Evolutionary conservation across 2,329 filamentous ascomycete genomes (phyloP).

Genomic region (Botrytis tulipae): DNA sequence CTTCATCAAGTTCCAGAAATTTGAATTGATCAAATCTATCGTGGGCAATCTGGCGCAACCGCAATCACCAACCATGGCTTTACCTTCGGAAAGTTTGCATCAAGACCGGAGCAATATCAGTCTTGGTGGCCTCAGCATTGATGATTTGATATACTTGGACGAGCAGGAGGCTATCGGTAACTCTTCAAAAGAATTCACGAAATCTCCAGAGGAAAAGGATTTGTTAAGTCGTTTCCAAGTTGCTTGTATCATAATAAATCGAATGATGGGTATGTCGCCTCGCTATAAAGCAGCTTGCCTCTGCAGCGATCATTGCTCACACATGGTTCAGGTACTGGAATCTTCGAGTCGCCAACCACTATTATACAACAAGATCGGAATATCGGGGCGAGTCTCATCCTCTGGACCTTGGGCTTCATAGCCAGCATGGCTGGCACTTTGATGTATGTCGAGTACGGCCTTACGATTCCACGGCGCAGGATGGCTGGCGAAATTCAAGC

Average conservation of each 20-base stretch:
- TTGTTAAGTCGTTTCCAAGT: constrained; percentile 20
- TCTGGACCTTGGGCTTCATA: constrained; percentile 52
- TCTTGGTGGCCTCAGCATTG: constrained; percentile 5
- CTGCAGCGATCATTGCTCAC: not conserved
- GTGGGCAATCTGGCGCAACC: not conserved
- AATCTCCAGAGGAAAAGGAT: not conserved
- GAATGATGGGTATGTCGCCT: constrained; percentile 15
- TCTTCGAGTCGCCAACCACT: constrained; percentile 53
- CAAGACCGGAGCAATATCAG: not conserved
- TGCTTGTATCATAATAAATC: constrained; percentile 14
- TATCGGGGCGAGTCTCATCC: constrained; percentile 52
- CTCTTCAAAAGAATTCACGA: constrained; percentile 9
- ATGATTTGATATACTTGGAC: not conserved
- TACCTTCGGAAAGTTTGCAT: not conserved
- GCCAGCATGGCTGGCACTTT: constrained; percentile 26
- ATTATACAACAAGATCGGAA: constrained; percentile 45
- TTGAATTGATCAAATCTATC: not conserved
- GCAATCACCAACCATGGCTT: not conserved
- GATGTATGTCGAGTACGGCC: constrained; percentile 47
- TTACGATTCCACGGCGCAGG: constrained; percentile 47
- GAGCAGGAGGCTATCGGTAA: not conserved
- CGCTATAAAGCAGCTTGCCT: too few species aligned
- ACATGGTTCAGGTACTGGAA: constrained; percentile 28
- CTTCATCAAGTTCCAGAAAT: not conserved
- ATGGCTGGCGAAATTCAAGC: constrained; percentile 43